Conservation (phyloP, 306 rosid genomes). For the Cicer chorassanicum region DNA sequence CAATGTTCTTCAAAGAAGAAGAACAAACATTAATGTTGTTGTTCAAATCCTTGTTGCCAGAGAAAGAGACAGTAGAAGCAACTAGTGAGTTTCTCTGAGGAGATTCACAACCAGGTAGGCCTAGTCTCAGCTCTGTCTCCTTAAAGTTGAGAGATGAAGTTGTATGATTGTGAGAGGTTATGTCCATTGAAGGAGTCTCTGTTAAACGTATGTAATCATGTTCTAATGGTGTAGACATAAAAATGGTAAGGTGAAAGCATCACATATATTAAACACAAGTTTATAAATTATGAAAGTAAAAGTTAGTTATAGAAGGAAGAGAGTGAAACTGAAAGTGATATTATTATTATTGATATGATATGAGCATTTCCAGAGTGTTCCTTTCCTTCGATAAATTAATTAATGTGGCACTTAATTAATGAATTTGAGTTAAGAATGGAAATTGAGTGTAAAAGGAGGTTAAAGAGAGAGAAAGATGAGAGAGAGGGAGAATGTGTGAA, state of each 20-base stretch:
- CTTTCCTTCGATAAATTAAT: too few species aligned
- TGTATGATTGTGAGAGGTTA: slow-evolving; percentile 41
- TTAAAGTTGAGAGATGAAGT: slow-evolving; percentile 62
- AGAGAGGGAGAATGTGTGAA: background rate
- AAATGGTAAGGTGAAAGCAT: slow-evolving; percentile 9
- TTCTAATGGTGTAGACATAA: slow-evolving; percentile 72
- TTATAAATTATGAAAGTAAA: background rate
- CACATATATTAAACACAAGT: slow-evolving; percentile 23
- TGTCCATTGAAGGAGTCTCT: slow-evolving; percentile 67
- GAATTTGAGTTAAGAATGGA: too few species aligned
- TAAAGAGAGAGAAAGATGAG: slow-evolving; percentile 19
- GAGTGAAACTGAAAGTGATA: slow-evolving; percentile 4
- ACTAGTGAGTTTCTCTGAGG: slow-evolving; percentile 65
- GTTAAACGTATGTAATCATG: slow-evolving; percentile 83
- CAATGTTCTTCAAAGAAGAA: slow-evolving; percentile 52
- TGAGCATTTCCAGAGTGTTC: too few species aligned
- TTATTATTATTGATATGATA: slow-evolving; percentile 23
- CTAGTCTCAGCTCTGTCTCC: slow-evolving; percentile 94
- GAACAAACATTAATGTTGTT: slow-evolving; percentile 54
- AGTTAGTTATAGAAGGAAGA: slow-evolving; percentile 11
- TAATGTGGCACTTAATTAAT: too few species aligned
- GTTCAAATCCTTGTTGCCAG: slow-evolving; percentile 67
- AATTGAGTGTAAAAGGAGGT: background rate
- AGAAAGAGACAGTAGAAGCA: slow-evolving; percentile 55
- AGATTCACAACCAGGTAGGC: slow-evolving; percentile 76